Conservation (phyloP, 2,329 filamentous ascomycete genomes). For the Beauveria australis region DNA sequence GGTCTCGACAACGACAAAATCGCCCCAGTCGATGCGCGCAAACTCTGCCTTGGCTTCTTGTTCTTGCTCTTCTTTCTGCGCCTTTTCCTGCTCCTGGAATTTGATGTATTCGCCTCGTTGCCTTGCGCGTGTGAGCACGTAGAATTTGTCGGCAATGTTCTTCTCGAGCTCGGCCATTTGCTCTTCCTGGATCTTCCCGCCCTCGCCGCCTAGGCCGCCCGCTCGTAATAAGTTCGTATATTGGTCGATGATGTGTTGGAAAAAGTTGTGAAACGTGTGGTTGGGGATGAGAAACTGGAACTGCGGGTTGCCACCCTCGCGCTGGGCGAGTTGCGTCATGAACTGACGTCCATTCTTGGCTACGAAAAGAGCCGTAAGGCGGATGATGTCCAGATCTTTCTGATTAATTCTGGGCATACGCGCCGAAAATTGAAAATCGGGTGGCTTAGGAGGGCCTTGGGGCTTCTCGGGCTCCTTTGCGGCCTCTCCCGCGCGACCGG, state of each 20-base stretch:
- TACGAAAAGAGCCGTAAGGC: slow-evolving; percentile 80
- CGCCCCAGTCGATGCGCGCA: slow-evolving; percentile 93
- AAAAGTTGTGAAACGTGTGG: slow-evolving; percentile 94
- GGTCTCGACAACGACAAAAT: slow-evolving; percentile 92
- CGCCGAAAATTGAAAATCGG: slow-evolving; percentile 86
- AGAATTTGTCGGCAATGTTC: slow-evolving; percentile 72
- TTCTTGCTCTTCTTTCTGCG: slow-evolving; percentile 79
- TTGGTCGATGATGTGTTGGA: slow-evolving; percentile 85
- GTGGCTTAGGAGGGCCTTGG: slow-evolving; percentile 74
- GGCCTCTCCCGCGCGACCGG: slow-evolving; percentile 62
- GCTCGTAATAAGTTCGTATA: slow-evolving; percentile 72
- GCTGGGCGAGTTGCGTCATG: slow-evolving; percentile 81
- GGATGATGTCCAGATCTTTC: slow-evolving; percentile 70
- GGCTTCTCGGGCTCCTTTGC: slow-evolving; percentile 52
- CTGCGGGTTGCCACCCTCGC: slow-evolving; percentile 83
- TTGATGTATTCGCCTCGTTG: slow-evolving; percentile 82
- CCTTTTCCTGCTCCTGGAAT: slow-evolving; percentile 75
- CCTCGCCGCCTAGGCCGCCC: slow-evolving; percentile 57
- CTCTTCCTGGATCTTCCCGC: slow-evolving; percentile 61
- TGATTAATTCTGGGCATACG: slow-evolving; percentile 97
- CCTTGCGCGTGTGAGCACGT: slow-evolving; percentile 71
- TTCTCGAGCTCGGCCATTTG: slow-evolving; percentile 64
- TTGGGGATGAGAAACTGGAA: slow-evolving; percentile 95
- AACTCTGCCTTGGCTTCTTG: slow-evolving; percentile 70
- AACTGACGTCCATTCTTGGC: slow-evolving; percentile 89